phyloP scores from a whole-genome alignment of 352 stramenopile genomes.

The Salisapilia sapeloensis region DNA sequence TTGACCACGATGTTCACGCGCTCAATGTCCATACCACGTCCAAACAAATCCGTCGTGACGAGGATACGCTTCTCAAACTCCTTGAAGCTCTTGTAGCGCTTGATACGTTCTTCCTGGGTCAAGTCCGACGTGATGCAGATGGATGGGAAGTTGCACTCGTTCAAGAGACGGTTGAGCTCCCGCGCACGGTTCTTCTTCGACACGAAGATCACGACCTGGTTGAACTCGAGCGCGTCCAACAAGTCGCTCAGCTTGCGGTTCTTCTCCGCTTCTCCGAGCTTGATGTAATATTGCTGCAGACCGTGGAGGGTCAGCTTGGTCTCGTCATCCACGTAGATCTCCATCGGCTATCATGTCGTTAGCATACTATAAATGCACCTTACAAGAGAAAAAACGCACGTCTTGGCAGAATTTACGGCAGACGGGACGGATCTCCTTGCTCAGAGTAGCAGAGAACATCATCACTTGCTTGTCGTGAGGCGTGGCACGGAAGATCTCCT shows the following conservation, averaged over 20 bases:
- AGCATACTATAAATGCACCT: constrained; percentile 3
- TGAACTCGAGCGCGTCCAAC: constrained; percentile 99
- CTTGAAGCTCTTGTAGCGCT: constrained; percentile 99
- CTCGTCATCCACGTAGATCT: constrained; percentile 99
- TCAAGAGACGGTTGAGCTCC: constrained; percentile 96
- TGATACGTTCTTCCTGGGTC: constrained; percentile 95
- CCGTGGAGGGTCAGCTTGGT: constrained; percentile 99
- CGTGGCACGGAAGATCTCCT: constrained; percentile 98
- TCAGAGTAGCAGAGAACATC: constrained; percentile 99
- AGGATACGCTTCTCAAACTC: constrained; percentile 99
- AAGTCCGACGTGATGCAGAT: constrained; percentile 98
- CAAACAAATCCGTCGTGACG: constrained; percentile 99
- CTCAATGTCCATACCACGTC: constrained; percentile 99
- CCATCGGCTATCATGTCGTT: constrained; percentile 77
- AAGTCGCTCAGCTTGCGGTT: constrained; percentile 99
- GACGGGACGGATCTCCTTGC: constrained; percentile 97
- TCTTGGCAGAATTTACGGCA: constrained; percentile 99
- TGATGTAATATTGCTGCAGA: constrained; percentile 99
- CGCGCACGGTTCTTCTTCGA: constrained; percentile 94
- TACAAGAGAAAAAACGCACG: constrained; percentile 29
- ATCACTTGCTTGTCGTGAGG: constrained; percentile 99
- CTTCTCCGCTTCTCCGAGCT: constrained; percentile 98
- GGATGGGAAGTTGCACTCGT: constrained; percentile 99
- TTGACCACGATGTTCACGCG: constrained; percentile 99
- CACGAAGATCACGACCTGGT: constrained; percentile 99